Evolutionary conservation across 371 early-diverging fungal species (phyloP), one percentile per base, ranked within the genome.

Genomic region (Choanephora cucurbitarum): DNA sequence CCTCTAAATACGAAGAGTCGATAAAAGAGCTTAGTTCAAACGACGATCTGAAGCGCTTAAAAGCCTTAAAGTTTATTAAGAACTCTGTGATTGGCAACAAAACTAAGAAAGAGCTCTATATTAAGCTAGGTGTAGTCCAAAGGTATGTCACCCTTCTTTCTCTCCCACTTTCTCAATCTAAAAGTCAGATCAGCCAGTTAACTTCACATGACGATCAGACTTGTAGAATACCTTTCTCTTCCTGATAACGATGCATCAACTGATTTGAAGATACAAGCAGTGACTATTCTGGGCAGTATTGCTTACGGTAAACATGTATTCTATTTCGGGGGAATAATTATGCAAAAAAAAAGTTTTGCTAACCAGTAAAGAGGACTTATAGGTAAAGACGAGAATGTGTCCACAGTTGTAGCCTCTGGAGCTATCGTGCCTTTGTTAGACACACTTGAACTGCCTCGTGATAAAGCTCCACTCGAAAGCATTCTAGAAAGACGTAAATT

Each of bases 1-100:
- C 82, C 15, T 78, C 85, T 2, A 81, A 77, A 48, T 82, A 82
- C 39, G 80, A 84, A 61, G 77, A 80, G 53, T 82, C 81, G 15
- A 73, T 82, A 34, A 76, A 78, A 44, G 81, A 81, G 41, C 64
- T 84, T 52, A 44, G 59, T 46, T 80, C 79, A 9, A 15, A 45
- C 15, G 76, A 81, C 40, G 72, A 77, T 10, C 31, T 59, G 13
- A 80, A 79, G 31, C 80, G 79, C 37, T 60, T 85, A 4, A 81
- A 80, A 63, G 86, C 88, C 11, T 64, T 91, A 19, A 86, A 89
- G 23, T 86, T 86, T 65, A 91, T 94, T 56, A 92, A 91, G 67
- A 94, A 94, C 62, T 75, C 84, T 37, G 84, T 92, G 58, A 94
- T 94, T 67, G 94, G 94, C 50, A 92, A 92, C 61, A 81, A 78